Evolutionary conservation across 129 eudicot species (phyloP).

Genomic region (Heracleum sosnowskyi): DNA sequence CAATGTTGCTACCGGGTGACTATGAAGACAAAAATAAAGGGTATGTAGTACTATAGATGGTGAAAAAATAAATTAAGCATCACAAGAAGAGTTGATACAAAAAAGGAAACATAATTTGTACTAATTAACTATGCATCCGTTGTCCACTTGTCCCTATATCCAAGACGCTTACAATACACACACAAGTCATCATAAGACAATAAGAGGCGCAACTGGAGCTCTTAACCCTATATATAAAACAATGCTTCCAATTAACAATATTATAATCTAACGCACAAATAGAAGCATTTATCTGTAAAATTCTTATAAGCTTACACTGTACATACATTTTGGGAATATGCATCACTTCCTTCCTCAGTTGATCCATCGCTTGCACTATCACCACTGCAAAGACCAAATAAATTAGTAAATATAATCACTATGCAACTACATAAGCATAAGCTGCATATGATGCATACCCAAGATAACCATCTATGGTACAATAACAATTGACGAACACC

Average conservation of each 20-base stretch:
- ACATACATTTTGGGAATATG: constrained; percentile 81
- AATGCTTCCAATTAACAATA: background rate
- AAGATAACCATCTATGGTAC: background rate
- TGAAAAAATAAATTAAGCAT: background rate
- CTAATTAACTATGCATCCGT: background rate
- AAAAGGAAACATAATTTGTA: background rate
- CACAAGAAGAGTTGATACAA: background rate
- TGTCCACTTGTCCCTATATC: background rate
- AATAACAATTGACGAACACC: background rate
- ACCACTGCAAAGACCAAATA: constrained; percentile 42
- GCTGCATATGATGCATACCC: background rate
- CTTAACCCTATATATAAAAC: background rate
- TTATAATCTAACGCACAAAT: background rate
- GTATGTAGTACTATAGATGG: too few species aligned
- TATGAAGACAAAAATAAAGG: background rate
- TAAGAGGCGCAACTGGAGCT: background rate
- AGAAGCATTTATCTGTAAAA: background rate
- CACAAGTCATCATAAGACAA: background rate
- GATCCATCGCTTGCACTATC: constrained; percentile 92
- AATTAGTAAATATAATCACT: constrained; percentile 1
- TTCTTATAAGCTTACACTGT: background rate
- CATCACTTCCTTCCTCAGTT: constrained; percentile 92
- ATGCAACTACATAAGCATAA: background rate
- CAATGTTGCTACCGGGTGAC: background rate
- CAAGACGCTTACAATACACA: background rate